A percentile compares a stretch with the other conserved stretches of the same genome.
Conservation (phyloP, 2,329 filamentous ascomycete genomes). For the Blastomyces parvus region DNA sequence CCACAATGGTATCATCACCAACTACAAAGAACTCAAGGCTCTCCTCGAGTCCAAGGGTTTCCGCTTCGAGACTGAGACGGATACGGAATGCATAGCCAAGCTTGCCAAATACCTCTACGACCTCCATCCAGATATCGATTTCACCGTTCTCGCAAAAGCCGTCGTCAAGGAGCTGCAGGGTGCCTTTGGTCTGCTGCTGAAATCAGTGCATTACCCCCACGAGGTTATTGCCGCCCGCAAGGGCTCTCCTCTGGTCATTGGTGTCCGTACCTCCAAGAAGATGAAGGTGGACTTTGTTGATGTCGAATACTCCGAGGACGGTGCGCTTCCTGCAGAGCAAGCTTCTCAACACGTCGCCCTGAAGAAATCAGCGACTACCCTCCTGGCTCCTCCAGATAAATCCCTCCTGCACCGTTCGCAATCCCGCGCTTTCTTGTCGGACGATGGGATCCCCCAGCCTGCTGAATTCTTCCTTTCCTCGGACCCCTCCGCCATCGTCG, state of each 20-base stretch:
- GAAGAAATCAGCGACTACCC: constrained; percentile 70
- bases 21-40: constrained; percentile 98
- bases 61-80: constrained; percentile 97
- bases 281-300: constrained; percentile 99
- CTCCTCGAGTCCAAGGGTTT: constrained; percentile 90
- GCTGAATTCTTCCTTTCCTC: constrained; percentile 99
- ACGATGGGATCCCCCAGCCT: constrained; percentile 94
- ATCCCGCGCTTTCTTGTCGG: constrained; percentile 96
- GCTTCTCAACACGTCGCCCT: constrained; percentile 93
- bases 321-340: constrained; percentile 79
- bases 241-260: constrained; percentile 93
- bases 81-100: constrained; percentile 98
- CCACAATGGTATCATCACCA: constrained; percentile 99
- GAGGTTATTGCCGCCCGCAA: constrained; percentile 97
- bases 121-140: constrained; percentile 85
- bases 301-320: constrained; percentile 89
- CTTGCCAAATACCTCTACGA: constrained; percentile 97
- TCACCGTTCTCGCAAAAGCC: constrained; percentile 92
- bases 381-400: constrained; percentile 90
- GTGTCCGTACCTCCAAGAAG: constrained; percentile 92
- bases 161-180: constrained; percentile 98
- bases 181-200: constrained; percentile 92
- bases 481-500: constrained; percentile 93
- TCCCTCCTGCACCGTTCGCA: constrained; percentile 96
- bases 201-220: constrained; percentile 96